Evolutionary conservation across 1,284 basidiomycete species (phyloP).

Genomic region (Coniophora puteana): DNA sequence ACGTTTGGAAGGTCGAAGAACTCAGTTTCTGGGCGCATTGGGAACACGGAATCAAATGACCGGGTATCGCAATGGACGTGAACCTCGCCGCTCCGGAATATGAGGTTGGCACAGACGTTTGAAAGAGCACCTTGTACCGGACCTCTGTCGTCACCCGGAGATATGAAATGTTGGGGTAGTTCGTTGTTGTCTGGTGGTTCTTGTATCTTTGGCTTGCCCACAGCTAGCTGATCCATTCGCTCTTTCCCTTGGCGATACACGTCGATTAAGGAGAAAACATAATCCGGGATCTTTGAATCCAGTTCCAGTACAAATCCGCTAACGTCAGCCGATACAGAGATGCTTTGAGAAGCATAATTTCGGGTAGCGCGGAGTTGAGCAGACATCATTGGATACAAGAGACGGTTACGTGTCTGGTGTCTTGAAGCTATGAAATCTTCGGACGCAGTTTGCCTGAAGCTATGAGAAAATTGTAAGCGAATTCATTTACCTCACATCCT

Average conservation of each 20-base stretch:
- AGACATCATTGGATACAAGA: conserved; percentile 78
- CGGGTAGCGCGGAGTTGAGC: conserved; percentile 67
- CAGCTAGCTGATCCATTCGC: conserved; percentile 62
- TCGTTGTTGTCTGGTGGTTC: conserved; percentile 6
- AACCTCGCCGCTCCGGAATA: conserved; percentile 80
- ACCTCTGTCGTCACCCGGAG: neutral
- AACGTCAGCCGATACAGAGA: conserved; percentile 71
- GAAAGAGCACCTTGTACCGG: conserved; percentile 37
- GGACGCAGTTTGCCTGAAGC: conserved; percentile 71
- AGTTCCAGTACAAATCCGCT: conserved; percentile 86
- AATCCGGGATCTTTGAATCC: conserved; percentile 78
- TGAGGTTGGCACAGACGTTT: conserved; percentile 68
- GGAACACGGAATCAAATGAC: conserved; percentile 32
- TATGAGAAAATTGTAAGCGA: conserved; percentile 24
- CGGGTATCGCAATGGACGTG: conserved; percentile 52
- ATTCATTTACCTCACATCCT: conserved; percentile 9
- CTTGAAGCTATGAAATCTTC: conserved; percentile 70
- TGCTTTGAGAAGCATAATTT: conserved; percentile 45
- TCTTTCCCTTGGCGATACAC: conserved; percentile 84
- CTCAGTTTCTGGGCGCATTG: conserved; percentile 51
- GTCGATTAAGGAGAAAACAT: conserved; percentile 77
- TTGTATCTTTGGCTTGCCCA: conserved; percentile 39
- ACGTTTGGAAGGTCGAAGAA: conserved; percentile 75
- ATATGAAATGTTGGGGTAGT: conserved; percentile 8
- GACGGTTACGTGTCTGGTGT: conserved; percentile 71